phyloP scores from a whole-genome alignment of 1,284 basidiomycete genomes.

The Marasmius sp. region DNA sequence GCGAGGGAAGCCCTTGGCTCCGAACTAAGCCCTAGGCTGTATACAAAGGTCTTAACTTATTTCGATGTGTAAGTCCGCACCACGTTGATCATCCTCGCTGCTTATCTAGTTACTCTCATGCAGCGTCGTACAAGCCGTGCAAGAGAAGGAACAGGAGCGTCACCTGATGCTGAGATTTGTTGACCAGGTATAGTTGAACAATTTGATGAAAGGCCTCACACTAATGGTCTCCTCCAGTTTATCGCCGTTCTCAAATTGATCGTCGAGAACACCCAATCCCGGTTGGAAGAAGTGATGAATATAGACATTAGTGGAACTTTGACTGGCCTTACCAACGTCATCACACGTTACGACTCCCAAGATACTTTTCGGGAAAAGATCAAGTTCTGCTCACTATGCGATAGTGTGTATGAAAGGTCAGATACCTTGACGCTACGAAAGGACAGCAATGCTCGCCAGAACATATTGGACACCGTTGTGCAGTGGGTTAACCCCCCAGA shows the following conservation, averaged over 20 bases:
- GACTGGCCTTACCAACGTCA: conserved; percentile 62
- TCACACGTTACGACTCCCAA: conserved; percentile 60
- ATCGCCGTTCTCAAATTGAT: conserved; percentile 75
- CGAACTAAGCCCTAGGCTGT: conserved; percentile 73
- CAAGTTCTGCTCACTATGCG: conserved; percentile 77
- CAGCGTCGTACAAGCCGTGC: conserved; percentile 48
- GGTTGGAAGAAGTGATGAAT: conserved; percentile 59
- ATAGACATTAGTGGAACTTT: conserved; percentile 74
- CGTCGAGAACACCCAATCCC: conserved; percentile 69
- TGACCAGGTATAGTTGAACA: conserved; percentile 58
- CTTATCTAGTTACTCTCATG: neutral
- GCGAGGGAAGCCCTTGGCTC: conserved; percentile 79
- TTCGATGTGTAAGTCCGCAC: conserved; percentile 64
- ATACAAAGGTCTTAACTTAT: conserved; percentile 65
- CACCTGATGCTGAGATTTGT: conserved; percentile 60
- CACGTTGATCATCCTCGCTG: neutral
- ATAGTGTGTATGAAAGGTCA: conserved; percentile 62
- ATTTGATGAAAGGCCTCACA: conserved; percentile 3
- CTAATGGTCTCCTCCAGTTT: conserved; percentile 41
- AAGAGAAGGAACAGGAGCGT: conserved; percentile 37
- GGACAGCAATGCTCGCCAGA: conserved; percentile 66
- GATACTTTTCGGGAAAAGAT: conserved; percentile 64
- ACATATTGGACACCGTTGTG: conserved; percentile 70
- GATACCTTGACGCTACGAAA: conserved; percentile 66
- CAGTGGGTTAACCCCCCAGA: conserved; percentile 66